Evolutionary conservation across 306 rosid genomes (phyloP).

Genomic region (Cotoneaster glaucophyllus): DNA sequence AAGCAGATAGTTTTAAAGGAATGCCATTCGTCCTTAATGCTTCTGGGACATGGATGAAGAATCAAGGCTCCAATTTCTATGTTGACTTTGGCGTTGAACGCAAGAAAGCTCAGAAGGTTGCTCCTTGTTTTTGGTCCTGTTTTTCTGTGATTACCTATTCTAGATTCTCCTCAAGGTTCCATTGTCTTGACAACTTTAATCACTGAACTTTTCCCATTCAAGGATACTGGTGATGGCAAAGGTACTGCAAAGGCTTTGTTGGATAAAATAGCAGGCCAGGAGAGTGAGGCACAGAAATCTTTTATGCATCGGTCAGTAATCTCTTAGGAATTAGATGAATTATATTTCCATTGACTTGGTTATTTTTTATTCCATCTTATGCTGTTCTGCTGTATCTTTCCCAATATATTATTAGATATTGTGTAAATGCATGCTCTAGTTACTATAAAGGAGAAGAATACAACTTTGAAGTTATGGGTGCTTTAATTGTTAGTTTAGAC

Average conservation of each 20-base stretch:
- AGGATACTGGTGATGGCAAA: slow-evolving; percentile 68
- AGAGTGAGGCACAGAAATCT: slow-evolving; percentile 90
- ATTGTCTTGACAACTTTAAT: slow-evolving; percentile 18
- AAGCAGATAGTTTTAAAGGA: slow-evolving; percentile 63
- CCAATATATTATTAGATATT: not conserved
- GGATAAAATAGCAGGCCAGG: slow-evolving; percentile 67
- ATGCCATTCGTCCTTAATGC: slow-evolving; percentile 69
- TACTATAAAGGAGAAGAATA: not conserved
- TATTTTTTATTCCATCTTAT: slow-evolving; percentile 5
- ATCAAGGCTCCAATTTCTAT: slow-evolving; percentile 75
- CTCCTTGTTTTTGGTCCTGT: slow-evolving; percentile 17
- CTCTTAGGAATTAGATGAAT: slow-evolving; percentile 8
- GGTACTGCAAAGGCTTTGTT: slow-evolving; percentile 79
- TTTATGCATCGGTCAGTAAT: slow-evolving; percentile 87
- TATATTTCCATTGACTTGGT: slow-evolving; percentile 1
- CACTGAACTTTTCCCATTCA: slow-evolving; percentile 24
- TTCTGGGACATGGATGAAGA: slow-evolving; percentile 77
- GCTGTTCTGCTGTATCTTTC: not conserved
- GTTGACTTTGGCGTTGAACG: slow-evolving; percentile 46
- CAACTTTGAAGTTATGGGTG: not conserved
- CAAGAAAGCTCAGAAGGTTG: slow-evolving; percentile 66
- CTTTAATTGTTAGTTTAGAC: not conserved
- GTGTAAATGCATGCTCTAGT: not conserved
- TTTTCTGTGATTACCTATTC: slow-evolving; percentile 17
- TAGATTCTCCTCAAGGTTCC: not conserved